A percentile compares a stretch with the other conserved stretches of the same genome.
Evolutionary conservation across 106 monocot genomes (phyloP).

Genomic region (Allium sativum): DNA sequence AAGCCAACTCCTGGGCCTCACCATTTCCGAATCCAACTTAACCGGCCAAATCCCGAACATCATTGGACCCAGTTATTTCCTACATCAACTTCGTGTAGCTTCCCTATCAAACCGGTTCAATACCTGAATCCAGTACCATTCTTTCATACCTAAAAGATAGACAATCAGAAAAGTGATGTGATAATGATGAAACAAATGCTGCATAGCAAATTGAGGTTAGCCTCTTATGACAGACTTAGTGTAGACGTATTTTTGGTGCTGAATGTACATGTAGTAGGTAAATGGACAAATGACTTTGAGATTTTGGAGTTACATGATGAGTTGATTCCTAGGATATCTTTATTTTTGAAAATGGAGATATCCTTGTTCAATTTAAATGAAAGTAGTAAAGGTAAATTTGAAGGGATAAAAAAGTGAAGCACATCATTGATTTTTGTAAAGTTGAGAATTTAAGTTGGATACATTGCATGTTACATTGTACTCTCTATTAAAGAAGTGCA

Average conservation of each 20-base stretch:
- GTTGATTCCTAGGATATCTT: not conserved
- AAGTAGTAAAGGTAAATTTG: too few relatives aligned
- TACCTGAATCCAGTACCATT: constrained; percentile 1
- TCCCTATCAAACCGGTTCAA: constrained; percentile 8
- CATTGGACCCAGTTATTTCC: constrained; percentile 2
- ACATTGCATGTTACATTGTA: constrained; percentile 1
- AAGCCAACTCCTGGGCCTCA: constrained; percentile 1
- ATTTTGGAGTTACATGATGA: not conserved
- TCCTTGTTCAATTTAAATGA: not conserved
- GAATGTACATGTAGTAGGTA: too few relatives aligned
- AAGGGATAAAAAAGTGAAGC: too few relatives aligned
- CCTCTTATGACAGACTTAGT: too few relatives aligned
- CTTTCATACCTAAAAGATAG: not conserved
- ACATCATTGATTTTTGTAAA: not conserved
- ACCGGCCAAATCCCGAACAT: constrained; percentile 1
- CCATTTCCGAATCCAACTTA: not conserved
- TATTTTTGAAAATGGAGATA: not conserved
- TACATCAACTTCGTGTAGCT: not conserved
- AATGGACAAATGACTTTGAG: not conserved
- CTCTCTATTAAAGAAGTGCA: not conserved
- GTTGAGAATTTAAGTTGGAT: constrained; percentile 4
- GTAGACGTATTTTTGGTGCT: too few relatives aligned
- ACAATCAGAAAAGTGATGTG: not conserved
- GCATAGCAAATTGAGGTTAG: too few relatives aligned
- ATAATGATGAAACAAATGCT: not conserved